These are phyloP conservation scores for Xanthoconium separans DNA, from an alignment of 1,284 basidiomycete genomes.

Conservation along the genomic window DNA sequence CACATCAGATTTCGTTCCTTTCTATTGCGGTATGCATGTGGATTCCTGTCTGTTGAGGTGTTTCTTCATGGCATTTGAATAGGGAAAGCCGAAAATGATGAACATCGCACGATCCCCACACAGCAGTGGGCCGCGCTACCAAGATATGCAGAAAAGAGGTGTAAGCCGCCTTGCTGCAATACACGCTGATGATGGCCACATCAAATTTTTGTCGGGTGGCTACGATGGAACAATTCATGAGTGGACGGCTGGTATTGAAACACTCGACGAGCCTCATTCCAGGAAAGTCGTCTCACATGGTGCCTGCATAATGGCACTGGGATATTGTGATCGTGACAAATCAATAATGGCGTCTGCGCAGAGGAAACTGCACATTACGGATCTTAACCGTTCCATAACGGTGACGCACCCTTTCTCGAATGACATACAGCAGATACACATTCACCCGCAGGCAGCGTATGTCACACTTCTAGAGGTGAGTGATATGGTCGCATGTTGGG, in stretches of 20 bases:
- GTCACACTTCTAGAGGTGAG: conserved; percentile 49
- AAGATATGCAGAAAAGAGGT: conserved; percentile 31
- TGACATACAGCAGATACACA: conserved; percentile 45
- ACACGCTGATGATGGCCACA: conserved; percentile 28
- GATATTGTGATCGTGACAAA: conserved; percentile 34
- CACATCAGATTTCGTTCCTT: conserved; percentile 43
- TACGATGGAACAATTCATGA: conserved; percentile 41
- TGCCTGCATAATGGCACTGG: conserved; percentile 36
- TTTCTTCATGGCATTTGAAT: conserved; percentile 16
- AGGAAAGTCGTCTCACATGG: conserved; percentile 31
- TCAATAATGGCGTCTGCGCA: conserved; percentile 37
- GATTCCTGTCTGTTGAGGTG: conserved; percentile 20
- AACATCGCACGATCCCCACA: conserved; percentile 29
- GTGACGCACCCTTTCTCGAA: conserved; percentile 38
- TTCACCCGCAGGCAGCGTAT: conserved; percentile 41
- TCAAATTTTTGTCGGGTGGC: conserved; percentile 45
- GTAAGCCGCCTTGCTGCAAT: conserved; percentile 40
- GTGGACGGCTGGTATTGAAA: conserved; percentile 35
- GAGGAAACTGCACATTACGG: conserved; percentile 34
- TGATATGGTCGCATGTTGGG: conserved; percentile 17
- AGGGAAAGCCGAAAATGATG: conserved; percentile 32
- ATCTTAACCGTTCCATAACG: conserved; percentile 31
- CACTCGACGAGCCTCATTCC: conserved; percentile 23
- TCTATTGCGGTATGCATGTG: conserved; percentile 33
- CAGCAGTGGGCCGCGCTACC: conserved; percentile 29